These are phyloP conservation scores for Penicillium robsamsonii DNA, from an alignment of 495 filamentous ascomycete genomes.

Conservation along the genomic window DNA sequence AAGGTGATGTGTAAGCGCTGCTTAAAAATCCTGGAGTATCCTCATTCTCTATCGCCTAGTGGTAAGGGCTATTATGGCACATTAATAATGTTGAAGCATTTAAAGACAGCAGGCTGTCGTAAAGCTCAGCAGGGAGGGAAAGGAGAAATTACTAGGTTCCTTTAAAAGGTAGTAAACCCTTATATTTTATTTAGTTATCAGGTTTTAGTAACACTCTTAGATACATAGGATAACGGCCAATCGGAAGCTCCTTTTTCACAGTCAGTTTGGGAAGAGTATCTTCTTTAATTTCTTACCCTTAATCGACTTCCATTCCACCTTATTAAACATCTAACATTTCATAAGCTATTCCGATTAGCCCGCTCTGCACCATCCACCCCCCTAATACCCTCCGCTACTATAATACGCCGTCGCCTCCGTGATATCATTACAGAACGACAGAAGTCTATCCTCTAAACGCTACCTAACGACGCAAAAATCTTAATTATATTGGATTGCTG, in stretches of 20 bases:
- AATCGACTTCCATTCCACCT: neutral
- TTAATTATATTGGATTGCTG: no score
- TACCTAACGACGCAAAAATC: no score
- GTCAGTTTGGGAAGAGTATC: neutral
- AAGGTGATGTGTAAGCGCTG: constrained; percentile 12
- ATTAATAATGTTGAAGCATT: constrained; percentile 12
- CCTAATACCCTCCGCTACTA: no score
- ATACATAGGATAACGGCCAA: neutral
- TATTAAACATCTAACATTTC: neutral
- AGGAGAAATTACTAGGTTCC: constrained; percentile 5
- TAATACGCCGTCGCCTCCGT: no score
- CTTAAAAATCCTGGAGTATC: constrained; percentile 5
- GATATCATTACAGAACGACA: no score
- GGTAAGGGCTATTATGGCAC: constrained; percentile 7
- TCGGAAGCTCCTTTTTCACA: neutral
- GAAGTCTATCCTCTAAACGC: no score
- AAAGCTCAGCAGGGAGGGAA: constrained; percentile 38
- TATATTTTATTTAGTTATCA: constrained; percentile 2
- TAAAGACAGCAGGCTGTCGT: constrained; percentile 5
- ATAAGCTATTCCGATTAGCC: no score
- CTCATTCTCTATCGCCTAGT: constrained; percentile 7
- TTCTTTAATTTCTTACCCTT: neutral
- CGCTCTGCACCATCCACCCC: no score
- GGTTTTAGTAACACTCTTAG: neutral
- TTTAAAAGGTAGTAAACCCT: constrained; percentile 6